A percentile compares a stretch with the other conserved stretches of the same genome.
Conservation (phyloP, 768 basidiomycete genomes). For the Kwoniella heveanensis region DNA sequence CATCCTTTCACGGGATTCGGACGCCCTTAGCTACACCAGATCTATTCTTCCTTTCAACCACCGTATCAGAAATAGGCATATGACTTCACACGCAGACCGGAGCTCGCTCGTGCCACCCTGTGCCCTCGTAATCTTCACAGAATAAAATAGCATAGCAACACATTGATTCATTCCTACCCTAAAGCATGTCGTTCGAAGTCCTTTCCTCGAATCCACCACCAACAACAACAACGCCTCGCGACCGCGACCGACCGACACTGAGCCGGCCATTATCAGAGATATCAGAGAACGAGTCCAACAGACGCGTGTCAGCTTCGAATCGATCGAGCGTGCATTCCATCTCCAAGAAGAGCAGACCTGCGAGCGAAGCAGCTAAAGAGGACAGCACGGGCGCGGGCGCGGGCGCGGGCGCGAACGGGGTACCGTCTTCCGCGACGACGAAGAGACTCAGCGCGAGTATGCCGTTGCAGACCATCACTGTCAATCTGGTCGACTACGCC, state of each 20-base stretch:
- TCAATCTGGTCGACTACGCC: slow-evolving; percentile 48
- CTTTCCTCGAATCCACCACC: no score
- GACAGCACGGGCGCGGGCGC: not conserved
- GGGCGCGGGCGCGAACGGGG: no score
- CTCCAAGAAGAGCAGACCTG: slow-evolving; percentile 4
- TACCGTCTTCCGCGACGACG: not conserved
- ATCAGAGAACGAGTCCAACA: slow-evolving; percentile 37
- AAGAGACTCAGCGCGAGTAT: slow-evolving; percentile 6
- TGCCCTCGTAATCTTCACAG: no score
- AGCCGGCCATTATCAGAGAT: slow-evolving; percentile 45
- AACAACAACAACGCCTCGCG: not conserved
- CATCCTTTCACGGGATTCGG: no score
- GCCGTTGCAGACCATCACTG: slow-evolving; percentile 37
- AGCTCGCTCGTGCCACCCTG: no score
- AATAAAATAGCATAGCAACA: no score
- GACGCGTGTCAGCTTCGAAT: slow-evolving; percentile 23
- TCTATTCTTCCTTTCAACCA: no score
- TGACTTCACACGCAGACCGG: no score
- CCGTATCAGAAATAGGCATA: no score
- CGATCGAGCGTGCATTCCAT: slow-evolving; percentile 24
- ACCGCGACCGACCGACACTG: slow-evolving; percentile 10
- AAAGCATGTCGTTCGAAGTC: no score
- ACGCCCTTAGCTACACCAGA: no score
- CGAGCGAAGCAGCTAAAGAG: slow-evolving; percentile 32
- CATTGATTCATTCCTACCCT: no score